phyloP scores from a whole-genome alignment of 1,284 basidiomycete species.

The Fistulina hepatica region DNA sequence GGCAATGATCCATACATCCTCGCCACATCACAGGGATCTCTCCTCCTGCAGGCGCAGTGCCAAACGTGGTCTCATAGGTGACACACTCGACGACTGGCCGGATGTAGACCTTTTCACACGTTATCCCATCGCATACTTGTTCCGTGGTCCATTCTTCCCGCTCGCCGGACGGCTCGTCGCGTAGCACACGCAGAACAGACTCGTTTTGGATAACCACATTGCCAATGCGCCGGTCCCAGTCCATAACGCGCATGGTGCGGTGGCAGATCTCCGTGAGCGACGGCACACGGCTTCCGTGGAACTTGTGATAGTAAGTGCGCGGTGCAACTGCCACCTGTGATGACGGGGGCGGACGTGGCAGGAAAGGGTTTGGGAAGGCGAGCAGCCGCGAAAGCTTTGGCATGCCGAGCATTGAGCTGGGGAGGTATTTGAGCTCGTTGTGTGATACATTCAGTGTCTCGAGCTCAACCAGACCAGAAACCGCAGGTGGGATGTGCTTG shows the following conservation, averaged over 20 bases:
- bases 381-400: background rate
- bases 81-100: background rate
- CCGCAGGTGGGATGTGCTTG: background rate
- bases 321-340: background rate
- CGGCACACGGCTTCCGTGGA: background rate
- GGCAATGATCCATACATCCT: background rate
- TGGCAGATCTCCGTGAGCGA: background rate
- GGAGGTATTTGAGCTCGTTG: background rate
- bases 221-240: background rate
- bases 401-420: background rate
- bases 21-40: background rate
- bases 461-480: background rate
- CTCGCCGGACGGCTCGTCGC: background rate
- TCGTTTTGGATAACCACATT: too few relatives aligned
- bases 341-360: background rate
- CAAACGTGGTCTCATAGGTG: background rate
- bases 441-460: background rate
- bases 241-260: background rate
- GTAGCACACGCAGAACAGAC: background rate
- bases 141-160: background rate
- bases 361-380: background rate
- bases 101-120: too few relatives aligned
- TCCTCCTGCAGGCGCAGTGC: background rate
- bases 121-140: too few relatives aligned
- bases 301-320: background rate